Percentiles rank a stretch among this genome's conserved stretches.
Conservation (phyloP, 2,329 filamentous ascomycete genomes). For the Nemania sp. region DNA sequence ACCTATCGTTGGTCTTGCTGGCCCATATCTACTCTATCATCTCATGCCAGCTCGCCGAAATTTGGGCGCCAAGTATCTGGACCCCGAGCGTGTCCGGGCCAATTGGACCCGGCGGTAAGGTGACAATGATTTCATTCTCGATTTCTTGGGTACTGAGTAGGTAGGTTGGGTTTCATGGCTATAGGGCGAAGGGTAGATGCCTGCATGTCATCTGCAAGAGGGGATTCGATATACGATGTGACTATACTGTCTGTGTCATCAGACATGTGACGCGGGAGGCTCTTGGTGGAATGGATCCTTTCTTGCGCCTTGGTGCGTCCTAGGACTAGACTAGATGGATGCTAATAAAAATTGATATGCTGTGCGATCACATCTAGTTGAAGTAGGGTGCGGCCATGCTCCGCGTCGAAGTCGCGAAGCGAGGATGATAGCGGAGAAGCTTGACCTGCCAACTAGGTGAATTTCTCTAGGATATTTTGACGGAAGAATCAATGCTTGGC, state of each 20-base stretch:
- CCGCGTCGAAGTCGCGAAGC: not conserved
- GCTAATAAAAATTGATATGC: not conserved
- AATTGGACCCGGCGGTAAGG: not conserved
- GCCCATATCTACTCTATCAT: not conserved
- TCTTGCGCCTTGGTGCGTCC: not conserved
- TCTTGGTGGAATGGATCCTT: conserved; percentile 6
- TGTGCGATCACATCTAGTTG: not conserved
- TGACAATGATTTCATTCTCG: not conserved
- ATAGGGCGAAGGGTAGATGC: conserved; percentile 1
- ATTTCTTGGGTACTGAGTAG: not conserved
- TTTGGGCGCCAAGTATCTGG: not conserved
- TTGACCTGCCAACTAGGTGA: not conserved
- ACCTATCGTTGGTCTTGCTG: not conserved
- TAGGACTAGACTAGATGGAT: not conserved
- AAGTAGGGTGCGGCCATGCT: not conserved
- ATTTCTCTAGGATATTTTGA: not conserved
- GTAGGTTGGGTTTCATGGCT: conserved; percentile 2
- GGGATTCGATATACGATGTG: not conserved
- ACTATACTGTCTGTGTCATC: conserved; percentile 5
- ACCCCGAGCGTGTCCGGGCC: not conserved
- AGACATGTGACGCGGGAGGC: conserved; percentile 2
- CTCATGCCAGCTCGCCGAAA: not conserved
- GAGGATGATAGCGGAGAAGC: not conserved
- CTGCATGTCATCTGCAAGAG: conserved; percentile 6
- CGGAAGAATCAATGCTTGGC: not conserved